phyloP scores from a whole-genome alignment of 2,329 filamentous ascomycete species.

The Didymella pomorum region DNA sequence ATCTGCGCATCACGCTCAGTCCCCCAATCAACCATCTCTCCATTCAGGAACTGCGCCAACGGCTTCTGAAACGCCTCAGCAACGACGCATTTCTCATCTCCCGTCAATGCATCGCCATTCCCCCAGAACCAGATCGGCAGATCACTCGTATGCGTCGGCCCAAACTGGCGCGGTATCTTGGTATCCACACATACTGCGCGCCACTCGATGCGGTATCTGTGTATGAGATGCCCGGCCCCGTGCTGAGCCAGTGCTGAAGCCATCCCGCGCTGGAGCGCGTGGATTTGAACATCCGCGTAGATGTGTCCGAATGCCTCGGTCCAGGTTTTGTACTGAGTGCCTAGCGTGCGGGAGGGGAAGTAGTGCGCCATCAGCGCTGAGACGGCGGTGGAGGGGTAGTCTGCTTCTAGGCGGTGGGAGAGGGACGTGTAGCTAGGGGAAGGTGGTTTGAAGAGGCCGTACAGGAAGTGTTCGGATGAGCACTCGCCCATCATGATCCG shows the following conservation, averaged over 20 bases:
- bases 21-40: constrained; percentile 53
- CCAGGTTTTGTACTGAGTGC: constrained; percentile 56
- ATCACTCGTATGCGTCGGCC: constrained; percentile 64
- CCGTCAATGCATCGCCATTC: constrained; percentile 53
- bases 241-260: constrained; percentile 54
- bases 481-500: constrained; percentile 64
- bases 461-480: constrained; percentile 61
- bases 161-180: constrained; percentile 57
- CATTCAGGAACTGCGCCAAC: constrained; percentile 53
- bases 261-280: constrained; percentile 62
- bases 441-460: constrained; percentile 61
- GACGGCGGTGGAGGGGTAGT: constrained; percentile 59
- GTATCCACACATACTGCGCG: constrained; percentile 58
- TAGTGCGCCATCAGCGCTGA: constrained; percentile 56
- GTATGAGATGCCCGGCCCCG: constrained; percentile 56
- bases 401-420: constrained; percentile 58
- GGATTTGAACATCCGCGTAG: constrained; percentile 66
- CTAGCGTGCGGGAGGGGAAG: constrained; percentile 53
- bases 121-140: constrained; percentile 66
- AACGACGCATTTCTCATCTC: constrained; percentile 56
- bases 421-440: constrained; percentile 52
- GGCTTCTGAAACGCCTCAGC: constrained; percentile 48
- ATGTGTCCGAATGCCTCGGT: constrained; percentile 61
- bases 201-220: constrained; percentile 64
- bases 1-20: constrained; percentile 50